Conservation (phyloP, 148 eudicot genomes). For the Chenopodium berlandieri region DNA sequence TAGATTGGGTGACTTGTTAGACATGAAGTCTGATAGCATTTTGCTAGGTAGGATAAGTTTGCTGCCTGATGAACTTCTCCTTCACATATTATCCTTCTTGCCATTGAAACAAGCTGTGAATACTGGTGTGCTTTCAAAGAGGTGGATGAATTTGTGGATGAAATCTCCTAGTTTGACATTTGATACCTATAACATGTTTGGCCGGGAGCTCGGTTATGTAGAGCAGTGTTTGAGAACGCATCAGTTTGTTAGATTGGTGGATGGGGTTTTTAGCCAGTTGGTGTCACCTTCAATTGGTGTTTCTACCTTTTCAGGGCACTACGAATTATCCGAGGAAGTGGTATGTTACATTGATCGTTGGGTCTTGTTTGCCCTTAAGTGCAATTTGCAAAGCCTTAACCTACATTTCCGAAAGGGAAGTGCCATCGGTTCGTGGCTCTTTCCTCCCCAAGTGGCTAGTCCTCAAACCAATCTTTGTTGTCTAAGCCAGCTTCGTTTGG, state of each 20-base stretch:
- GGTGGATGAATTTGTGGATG: conserved; percentile 19
- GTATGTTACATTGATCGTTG: conserved; percentile 13
- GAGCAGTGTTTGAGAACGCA: conserved; percentile 6
- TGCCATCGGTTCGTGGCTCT: conserved; percentile 1
- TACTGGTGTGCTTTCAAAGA: conserved; percentile 1
- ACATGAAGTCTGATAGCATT: background rate
- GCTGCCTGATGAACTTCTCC: conserved; percentile 23
- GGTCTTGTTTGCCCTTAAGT: conserved; percentile 14
- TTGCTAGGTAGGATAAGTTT: conserved; percentile 5
- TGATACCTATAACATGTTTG: conserved; percentile 1
- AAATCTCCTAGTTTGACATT: conserved; percentile 11
- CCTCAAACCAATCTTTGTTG: background rate
- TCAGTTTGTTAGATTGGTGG: conserved; percentile 14
- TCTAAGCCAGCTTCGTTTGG: conserved; percentile 7
- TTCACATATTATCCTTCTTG: conserved; percentile 4
- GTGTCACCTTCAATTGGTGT: background rate
- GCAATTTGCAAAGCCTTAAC: background rate
- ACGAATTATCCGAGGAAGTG: background rate
- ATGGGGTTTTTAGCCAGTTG: conserved; percentile 3
- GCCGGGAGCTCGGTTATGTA: conserved; percentile 2
- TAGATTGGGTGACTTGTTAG: background rate
- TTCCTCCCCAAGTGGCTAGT: conserved; percentile 12
- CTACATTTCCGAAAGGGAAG: conserved; percentile 14
- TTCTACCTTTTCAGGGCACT: background rate
- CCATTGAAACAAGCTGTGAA: conserved; percentile 15